phyloP scores from a whole-genome alignment of 2,329 filamentous ascomycete species.

The Aspergillus flavus region DNA sequence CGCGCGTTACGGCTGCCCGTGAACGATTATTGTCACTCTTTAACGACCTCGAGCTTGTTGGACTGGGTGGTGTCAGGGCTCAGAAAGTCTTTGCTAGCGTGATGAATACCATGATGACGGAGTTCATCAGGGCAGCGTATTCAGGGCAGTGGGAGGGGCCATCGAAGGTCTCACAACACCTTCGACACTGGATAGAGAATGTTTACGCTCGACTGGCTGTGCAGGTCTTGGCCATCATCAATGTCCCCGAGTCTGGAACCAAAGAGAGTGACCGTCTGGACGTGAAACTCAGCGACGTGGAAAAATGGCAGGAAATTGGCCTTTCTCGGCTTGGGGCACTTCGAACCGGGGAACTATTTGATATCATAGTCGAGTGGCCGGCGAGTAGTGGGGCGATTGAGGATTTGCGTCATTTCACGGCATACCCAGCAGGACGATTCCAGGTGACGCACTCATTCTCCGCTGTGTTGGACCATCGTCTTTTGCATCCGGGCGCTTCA shows the following conservation, averaged over 20 bases:
- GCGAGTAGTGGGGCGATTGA: slow-evolving; percentile 60
- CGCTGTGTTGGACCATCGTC: slow-evolving; percentile 54
- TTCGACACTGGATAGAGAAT: slow-evolving; percentile 59
- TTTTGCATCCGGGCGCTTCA: slow-evolving; percentile 66
- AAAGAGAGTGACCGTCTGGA: slow-evolving; percentile 30
- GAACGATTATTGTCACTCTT: slow-evolving; percentile 45
- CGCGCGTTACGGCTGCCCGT: slow-evolving; percentile 32
- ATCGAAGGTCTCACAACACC: slow-evolving; percentile 49
- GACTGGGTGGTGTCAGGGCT: slow-evolving; percentile 56
- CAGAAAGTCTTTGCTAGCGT: slow-evolving; percentile 62
- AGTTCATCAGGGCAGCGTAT: slow-evolving; percentile 60
- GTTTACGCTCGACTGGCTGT: slow-evolving; percentile 56
- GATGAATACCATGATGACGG: slow-evolving; percentile 59
- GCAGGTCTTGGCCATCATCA: slow-evolving; percentile 49
- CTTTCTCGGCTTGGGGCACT: slow-evolving; percentile 58
- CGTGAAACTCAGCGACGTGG: slow-evolving; percentile 46
- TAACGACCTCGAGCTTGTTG: slow-evolving; percentile 53
- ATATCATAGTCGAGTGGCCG: slow-evolving; percentile 65
- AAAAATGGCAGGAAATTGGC: slow-evolving; percentile 60
- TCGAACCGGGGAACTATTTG: slow-evolving; percentile 60
- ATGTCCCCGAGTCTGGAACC: slow-evolving; percentile 26
- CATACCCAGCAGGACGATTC: slow-evolving; percentile 55
- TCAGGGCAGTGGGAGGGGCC: slow-evolving; percentile 59
- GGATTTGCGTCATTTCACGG: slow-evolving; percentile 62
- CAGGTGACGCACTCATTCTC: slow-evolving; percentile 59